A percentile compares a stretch with the other conserved stretches of the same genome.
Conservation (phyloP, 2,329 filamentous ascomycete genomes). For the Paracoccidioides brasiliensis region DNA sequence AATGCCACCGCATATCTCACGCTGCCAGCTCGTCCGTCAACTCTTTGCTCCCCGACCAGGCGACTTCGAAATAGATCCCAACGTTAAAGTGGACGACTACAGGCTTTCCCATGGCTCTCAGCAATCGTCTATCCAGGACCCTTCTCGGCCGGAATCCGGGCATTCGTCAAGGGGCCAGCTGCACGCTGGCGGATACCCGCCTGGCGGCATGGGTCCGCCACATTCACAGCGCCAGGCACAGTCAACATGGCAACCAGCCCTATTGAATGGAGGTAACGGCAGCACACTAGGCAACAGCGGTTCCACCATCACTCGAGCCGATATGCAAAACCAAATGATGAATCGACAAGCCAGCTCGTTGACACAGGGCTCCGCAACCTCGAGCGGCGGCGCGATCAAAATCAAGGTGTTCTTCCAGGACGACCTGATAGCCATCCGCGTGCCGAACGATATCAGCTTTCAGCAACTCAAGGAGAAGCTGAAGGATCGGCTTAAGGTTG, state of each 20-base stretch:
- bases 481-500: conserved; percentile 66
- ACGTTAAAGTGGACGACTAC: conserved; percentile 40
- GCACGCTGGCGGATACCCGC: conserved; percentile 34
- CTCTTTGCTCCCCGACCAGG: conserved; percentile 84
- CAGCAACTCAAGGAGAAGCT: conserved; percentile 72
- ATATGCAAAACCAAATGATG: conserved; percentile 28
- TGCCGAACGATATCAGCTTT: conserved; percentile 67
- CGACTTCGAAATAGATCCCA: conserved; percentile 80
- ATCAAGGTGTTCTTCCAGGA: conserved; percentile 91
- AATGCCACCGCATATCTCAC: conserved; percentile 72
- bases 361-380: conserved; percentile 31
- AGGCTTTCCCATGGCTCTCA: conserved; percentile 59
- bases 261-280: conserved; percentile 14
- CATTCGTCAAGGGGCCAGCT: conserved; percentile 50
- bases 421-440: conserved; percentile 81
- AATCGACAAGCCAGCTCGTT: conserved; percentile 42
- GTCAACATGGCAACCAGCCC: conserved; percentile 19
- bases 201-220: conserved; percentile 24
- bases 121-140: conserved; percentile 52
- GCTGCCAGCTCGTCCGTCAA: conserved; percentile 70
- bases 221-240: conserved; percentile 25
- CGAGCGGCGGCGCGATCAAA: conserved; percentile 52
- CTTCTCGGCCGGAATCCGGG: conserved; percentile 45
- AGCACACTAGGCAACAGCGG: conserved; percentile 8
- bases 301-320: conserved; percentile 8